Percentiles rank a stretch among this genome's conserved stretches.
These are phyloP conservation scores for Apophysomyces elegans DNA, from an alignment of 371 early-diverging fungal genomes.

Conservation along the genomic window DNA sequence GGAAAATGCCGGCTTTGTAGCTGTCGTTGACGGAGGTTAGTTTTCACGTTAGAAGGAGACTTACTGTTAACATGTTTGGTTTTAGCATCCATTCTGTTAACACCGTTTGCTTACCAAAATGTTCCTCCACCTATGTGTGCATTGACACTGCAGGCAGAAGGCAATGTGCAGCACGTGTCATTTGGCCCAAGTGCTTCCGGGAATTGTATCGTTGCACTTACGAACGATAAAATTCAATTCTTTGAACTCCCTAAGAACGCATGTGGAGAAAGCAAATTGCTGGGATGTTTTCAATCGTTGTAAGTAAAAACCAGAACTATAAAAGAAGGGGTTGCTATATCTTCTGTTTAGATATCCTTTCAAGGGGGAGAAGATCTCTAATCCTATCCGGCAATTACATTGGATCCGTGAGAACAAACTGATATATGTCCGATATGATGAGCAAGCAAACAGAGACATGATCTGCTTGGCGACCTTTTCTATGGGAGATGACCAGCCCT, in stretches of 20 bases:
- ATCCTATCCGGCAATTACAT: slow-evolving; percentile 37
- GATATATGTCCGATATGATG: slow-evolving; percentile 39
- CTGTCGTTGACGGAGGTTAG: slow-evolving; percentile 78
- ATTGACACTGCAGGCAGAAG: slow-evolving; percentile 42
- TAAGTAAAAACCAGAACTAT: slow-evolving; percentile 11
- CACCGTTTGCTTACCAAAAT: slow-evolving; percentile 86
- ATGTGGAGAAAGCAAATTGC: slow-evolving; percentile 22
- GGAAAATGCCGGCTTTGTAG: slow-evolving; percentile 68
- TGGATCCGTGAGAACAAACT: slow-evolving; percentile 37
- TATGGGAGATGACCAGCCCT: slow-evolving; percentile 8
- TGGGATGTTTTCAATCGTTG: slow-evolving; percentile 23
- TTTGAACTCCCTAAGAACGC: slow-evolving; percentile 45
- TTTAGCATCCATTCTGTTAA: slow-evolving; percentile 63
- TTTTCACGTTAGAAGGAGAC: not conserved
- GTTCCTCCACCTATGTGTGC: slow-evolving; percentile 95
- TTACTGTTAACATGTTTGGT: slow-evolving; percentile 3
- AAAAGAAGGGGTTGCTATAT: not conserved
- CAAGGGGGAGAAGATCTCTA: not conserved
- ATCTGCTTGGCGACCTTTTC: slow-evolving; percentile 27
- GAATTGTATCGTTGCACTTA: slow-evolving; percentile 72
- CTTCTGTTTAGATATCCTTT: not conserved
- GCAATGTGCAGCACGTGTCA: slow-evolving; percentile 62
- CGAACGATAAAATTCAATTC: slow-evolving; percentile 55
- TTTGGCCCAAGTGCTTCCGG: slow-evolving; percentile 67
- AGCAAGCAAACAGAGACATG: slow-evolving; percentile 27